These are phyloP conservation scores for Talaromyces trachyspermus DNA, from an alignment of 495 filamentous ascomycete species.

Conservation along the genomic window DNA sequence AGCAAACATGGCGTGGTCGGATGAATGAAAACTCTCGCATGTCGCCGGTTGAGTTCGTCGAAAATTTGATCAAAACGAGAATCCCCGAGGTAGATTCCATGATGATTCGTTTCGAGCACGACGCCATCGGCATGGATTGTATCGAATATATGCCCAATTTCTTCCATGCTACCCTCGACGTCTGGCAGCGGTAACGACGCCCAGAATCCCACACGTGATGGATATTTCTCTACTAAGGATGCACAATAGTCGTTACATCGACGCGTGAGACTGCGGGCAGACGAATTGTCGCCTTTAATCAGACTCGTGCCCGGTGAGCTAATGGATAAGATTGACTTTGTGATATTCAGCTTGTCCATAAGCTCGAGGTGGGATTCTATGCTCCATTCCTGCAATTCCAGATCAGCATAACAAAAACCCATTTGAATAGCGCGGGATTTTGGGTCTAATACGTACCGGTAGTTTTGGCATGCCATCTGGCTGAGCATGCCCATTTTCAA, in stretches of 20 bases:
- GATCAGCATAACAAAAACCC: background rate
- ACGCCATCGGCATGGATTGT: conserved; percentile 40
- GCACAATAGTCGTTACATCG: conserved; percentile 33
- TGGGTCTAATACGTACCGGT: conserved; percentile 20
- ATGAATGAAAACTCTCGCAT: conserved; percentile 44
- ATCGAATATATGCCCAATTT: conserved; percentile 35
- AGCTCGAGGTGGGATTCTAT: conserved; percentile 33
- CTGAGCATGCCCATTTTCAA: conserved; percentile 23
- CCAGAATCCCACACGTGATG: conserved; percentile 38
- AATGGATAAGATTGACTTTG: conserved; percentile 44
- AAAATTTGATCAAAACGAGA: conserved; percentile 32
- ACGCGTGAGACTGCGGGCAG: conserved; percentile 25
- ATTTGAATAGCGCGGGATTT: background rate
- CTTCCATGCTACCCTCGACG: conserved; percentile 30
- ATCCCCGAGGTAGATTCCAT: conserved; percentile 47
- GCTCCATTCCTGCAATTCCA: conserved; percentile 33
- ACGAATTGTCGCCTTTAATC: conserved; percentile 22
- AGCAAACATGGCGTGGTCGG: conserved; percentile 33
- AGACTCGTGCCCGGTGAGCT: conserved; percentile 43
- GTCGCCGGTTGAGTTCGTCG: conserved; percentile 23
- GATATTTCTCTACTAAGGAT: conserved; percentile 25
- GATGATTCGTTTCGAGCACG: conserved; percentile 37
- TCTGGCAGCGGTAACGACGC: conserved; percentile 45
- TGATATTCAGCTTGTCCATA: conserved; percentile 38
- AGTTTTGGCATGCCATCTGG: conserved; percentile 44